Conservation (phyloP, 2,329 filamentous ascomycete species). For the Sclerotinia trifoliorum region DNA sequence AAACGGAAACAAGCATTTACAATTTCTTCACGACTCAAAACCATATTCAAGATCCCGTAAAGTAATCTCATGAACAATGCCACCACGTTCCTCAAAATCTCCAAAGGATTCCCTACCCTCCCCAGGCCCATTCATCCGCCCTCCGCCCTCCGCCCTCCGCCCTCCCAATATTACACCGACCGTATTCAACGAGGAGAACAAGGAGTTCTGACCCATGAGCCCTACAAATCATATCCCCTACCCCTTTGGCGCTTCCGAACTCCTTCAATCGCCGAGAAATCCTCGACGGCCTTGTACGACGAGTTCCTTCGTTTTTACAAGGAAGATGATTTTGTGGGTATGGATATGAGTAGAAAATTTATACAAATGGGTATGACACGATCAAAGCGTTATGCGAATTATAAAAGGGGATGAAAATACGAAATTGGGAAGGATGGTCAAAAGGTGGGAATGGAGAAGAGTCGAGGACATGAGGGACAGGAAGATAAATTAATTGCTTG, state of each 20-base stretch:
- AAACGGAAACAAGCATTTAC: background rate
- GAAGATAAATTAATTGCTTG: slow-evolving; percentile 52
- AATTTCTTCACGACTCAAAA: background rate
- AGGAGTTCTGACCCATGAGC: slow-evolving; percentile 61
- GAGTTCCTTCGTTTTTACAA: slow-evolving; percentile 54
- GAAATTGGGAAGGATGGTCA: slow-evolving; percentile 34
- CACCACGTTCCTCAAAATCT: background rate
- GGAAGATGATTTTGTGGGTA: slow-evolving; percentile 58
- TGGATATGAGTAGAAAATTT: slow-evolving; percentile 64
- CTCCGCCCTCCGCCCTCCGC: background rate
- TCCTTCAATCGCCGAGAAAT: slow-evolving; percentile 49
- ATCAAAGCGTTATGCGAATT: slow-evolving; percentile 58
- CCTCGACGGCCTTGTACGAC: slow-evolving; percentile 48
- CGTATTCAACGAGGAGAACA: slow-evolving; percentile 58
- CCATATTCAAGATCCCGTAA: background rate
- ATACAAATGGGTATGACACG: slow-evolving; percentile 66
- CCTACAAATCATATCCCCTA: slow-evolving; percentile 59
- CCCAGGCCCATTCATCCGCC: slow-evolving; percentile 3
- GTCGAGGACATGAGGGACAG: slow-evolving; percentile 46
- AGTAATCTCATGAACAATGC: background rate
- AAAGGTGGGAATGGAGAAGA: slow-evolving; percentile 42
- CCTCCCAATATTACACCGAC: slow-evolving; percentile 11
- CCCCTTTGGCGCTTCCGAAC: slow-evolving; percentile 61
- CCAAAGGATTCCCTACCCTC: background rate
- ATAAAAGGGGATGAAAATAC: slow-evolving; percentile 56